Evolutionary conservation across 1,284 basidiomycete species (phyloP).

Genomic region (Cystobasidium slooffiae): DNA sequence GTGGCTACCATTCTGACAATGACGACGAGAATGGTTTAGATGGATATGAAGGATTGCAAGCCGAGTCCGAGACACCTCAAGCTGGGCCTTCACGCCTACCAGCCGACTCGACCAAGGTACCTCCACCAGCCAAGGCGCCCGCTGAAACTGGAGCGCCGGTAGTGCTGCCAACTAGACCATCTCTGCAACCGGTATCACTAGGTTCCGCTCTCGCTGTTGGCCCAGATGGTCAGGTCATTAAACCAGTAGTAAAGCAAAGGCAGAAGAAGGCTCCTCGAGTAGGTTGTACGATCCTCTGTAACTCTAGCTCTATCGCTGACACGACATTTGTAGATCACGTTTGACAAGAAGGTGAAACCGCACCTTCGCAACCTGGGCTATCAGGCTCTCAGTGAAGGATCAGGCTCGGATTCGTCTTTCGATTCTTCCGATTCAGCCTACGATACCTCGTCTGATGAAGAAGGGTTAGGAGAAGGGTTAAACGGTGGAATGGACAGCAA

Average conservation of each 20-base stretch:
- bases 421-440: constrained; percentile 46
- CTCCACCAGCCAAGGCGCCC: background rate
- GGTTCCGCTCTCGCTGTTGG: constrained; percentile 8
- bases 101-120: background rate
- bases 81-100: constrained; percentile 28
- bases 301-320: background rate
- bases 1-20: constrained; percentile 44
- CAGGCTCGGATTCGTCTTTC: constrained; percentile 39
- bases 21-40: constrained; percentile 4
- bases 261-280: constrained; percentile 32
- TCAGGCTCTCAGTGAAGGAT: constrained; percentile 14
- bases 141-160: background rate
- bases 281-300: background rate
- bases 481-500: constrained; percentile 21
- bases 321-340: background rate
- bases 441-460: constrained; percentile 30
- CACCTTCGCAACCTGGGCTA: constrained; percentile 22
- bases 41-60: background rate
- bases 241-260: constrained; percentile 17
- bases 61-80: background rate
- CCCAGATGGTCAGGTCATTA: constrained; percentile 26
- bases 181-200: background rate
- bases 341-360: constrained; percentile 23
- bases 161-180: background rate
- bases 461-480: constrained; percentile 14